Percentiles rank a stretch among this genome's conserved stretches.
Evolutionary conservation across 768 basidiomycete genomes (phyloP).

Genomic region (Pleurotus ostreatus): DNA sequence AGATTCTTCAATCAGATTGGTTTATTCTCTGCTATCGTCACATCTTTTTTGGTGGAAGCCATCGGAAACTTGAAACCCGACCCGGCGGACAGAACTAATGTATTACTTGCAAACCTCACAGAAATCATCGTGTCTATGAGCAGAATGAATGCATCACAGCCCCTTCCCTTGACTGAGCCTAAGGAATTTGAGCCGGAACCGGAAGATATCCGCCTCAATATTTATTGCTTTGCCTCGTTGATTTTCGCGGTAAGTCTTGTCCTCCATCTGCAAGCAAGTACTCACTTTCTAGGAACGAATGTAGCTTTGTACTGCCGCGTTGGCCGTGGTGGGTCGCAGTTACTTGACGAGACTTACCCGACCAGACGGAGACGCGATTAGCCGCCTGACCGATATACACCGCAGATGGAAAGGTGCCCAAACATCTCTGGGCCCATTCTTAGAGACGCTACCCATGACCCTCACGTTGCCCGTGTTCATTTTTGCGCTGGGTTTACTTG

Average conservation of each 20-base stretch:
- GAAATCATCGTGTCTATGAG: conserved; percentile 9
- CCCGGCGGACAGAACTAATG: conserved; percentile 10
- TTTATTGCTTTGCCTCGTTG: conserved; percentile 15
- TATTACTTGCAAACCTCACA: conserved; percentile 14
- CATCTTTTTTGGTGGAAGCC: conserved; percentile 15
- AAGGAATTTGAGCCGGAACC: conserved; percentile 9
- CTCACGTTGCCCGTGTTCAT: conserved; percentile 12
- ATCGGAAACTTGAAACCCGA: conserved; percentile 9
- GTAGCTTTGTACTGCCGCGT: conserved; percentile 14
- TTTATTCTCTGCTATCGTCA: conserved; percentile 17
- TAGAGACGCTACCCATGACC: conserved; percentile 11
- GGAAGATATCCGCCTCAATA: conserved; percentile 12
- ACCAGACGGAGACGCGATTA: conserved; percentile 10
- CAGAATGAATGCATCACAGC: background rate
- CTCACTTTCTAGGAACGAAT: background rate
- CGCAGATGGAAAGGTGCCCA: conserved; percentile 10
- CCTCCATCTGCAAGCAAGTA: background rate
- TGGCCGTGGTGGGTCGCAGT: conserved; percentile 12
- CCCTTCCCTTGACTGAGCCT: background rate
- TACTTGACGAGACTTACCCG: conserved; percentile 11
- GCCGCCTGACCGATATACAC: conserved; percentile 11
- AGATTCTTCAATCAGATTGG: conserved; percentile 10
- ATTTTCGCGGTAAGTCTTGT: conserved; percentile 13
- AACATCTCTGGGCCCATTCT: conserved; percentile 7
- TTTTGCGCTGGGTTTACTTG: conserved; percentile 12